These are phyloP conservation scores for Dioszegia aurantiaca DNA, from an alignment of 768 basidiomycete species.

Conservation along the genomic window DNA sequence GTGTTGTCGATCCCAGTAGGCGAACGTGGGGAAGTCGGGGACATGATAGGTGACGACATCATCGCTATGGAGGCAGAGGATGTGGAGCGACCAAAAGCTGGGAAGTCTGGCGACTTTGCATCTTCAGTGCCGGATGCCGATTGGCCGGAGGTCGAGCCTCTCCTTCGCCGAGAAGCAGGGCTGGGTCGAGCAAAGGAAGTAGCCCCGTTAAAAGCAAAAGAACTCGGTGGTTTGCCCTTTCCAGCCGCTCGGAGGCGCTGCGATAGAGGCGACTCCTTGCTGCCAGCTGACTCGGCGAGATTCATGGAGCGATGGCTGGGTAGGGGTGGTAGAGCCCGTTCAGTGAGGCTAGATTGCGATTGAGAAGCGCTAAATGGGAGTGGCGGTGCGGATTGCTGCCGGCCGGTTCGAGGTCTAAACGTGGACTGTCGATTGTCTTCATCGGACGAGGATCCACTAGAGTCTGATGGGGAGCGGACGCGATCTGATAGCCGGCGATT, in stretches of 20 bases:
- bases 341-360: constrained; percentile 7
- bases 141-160: constrained; percentile 23
- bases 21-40: constrained; percentile 27
- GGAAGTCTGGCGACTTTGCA: constrained; percentile 12
- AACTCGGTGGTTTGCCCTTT: constrained; percentile 28
- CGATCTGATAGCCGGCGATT: constrained; percentile 32
- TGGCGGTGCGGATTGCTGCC: constrained; percentile 27
- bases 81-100: neutral
- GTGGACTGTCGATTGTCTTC: constrained; percentile 14
- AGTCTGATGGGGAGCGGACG: constrained; percentile 35
- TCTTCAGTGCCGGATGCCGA: constrained; percentile 21
- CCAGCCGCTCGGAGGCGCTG: constrained; percentile 21
- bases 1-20: constrained; percentile 30
- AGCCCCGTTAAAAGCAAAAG: constrained; percentile 23
- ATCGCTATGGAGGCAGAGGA: constrained; percentile 6
- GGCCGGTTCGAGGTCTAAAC: neutral
- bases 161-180: constrained; percentile 34
- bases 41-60: constrained; percentile 19
- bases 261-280: constrained; percentile 29
- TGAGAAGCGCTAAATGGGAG: constrained; percentile 17
- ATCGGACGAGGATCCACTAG: constrained; percentile 27
- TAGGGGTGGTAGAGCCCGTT: constrained; percentile 15
- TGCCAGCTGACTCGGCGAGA: constrained; percentile 22
- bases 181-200: constrained; percentile 39
- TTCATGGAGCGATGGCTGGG: constrained; percentile 26